A percentile compares a stretch with the other conserved stretches of the same genome.
phyloP scores from a whole-genome alignment of 73 alveolate species.

The Breviolum minutum region DNA sequence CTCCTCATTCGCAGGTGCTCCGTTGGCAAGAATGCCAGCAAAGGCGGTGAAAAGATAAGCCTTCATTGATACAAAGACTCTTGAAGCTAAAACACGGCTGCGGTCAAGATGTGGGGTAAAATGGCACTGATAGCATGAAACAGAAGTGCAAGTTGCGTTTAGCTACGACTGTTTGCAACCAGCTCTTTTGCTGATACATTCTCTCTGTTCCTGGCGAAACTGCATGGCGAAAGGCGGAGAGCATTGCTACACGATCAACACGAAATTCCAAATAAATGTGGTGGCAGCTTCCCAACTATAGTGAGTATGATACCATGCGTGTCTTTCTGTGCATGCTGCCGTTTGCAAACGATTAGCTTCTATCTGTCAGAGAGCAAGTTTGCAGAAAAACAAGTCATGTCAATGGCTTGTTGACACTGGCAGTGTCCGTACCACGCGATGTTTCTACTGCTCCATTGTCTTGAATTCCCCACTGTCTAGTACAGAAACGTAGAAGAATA shows the following conservation, averaged over 20 bases:
- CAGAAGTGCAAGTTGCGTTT: background rate
- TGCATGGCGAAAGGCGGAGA: background rate
- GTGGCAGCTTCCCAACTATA: no score
- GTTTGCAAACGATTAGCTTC: no score
- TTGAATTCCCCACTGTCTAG: background rate
- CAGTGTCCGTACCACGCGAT: background rate
- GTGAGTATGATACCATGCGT: no score
- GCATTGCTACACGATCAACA: background rate
- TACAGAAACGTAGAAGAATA: background rate
- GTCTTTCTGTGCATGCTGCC: no score
- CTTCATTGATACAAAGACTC: slow-evolving; percentile 13
- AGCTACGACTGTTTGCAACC: background rate
- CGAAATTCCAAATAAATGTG: no score
- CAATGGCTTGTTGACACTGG: no score
- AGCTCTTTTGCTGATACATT: background rate
- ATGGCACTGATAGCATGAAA: background rate
- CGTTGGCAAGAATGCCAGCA: slow-evolving; percentile 43
- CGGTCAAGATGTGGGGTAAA: background rate
- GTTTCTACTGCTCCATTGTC: background rate
- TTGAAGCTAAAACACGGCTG: slow-evolving; percentile 28
- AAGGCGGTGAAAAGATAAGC: slow-evolving; percentile 37
- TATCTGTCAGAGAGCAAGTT: no score
- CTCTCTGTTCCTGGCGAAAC: background rate
- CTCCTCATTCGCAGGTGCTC: slow-evolving; percentile 67
- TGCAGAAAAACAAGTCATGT: no score